These are phyloP conservation scores for Sutorius eximius DNA, from an alignment of 1,284 basidiomycete genomes.

Conservation along the genomic window DNA sequence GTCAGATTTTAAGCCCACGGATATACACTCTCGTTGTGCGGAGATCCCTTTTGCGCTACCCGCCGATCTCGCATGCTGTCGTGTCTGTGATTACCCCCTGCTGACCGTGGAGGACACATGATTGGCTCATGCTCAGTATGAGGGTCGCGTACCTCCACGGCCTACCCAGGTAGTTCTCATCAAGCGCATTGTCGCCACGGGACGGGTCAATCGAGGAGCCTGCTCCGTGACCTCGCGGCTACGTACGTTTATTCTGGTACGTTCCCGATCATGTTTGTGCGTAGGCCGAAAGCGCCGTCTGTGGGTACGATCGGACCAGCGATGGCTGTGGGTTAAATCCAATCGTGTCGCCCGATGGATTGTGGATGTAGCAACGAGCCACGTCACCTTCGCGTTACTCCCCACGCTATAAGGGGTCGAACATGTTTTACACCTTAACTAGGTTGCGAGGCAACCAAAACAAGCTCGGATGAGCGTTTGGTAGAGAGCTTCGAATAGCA, in stretches of 20 bases:
- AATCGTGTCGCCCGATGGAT: neutral
- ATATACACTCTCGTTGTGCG: neutral
- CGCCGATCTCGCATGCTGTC: conserved; percentile 5
- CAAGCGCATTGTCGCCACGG: conserved; percentile 1
- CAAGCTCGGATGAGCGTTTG: neutral
- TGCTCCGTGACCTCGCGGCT: neutral
- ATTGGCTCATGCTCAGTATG: neutral
- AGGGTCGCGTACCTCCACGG: neutral
- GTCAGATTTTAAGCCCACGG: neutral
- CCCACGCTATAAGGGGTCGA: neutral
- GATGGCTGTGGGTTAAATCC: neutral
- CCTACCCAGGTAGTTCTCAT: conserved; percentile 1
- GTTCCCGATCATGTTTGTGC: neutral
- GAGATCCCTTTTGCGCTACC: neutral
- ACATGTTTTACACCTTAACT: conserved; percentile 1
- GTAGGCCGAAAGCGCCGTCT: neutral
- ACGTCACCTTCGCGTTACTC: neutral
- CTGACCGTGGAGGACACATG: neutral
- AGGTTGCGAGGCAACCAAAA: neutral
- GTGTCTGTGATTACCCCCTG: neutral
- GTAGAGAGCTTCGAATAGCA: neutral
- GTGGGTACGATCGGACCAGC: neutral
- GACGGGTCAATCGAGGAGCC: neutral
- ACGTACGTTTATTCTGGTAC: neutral
- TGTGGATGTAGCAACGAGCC: neutral